Evolutionary conservation across 371 early-diverging fungal genomes (phyloP).

Genomic region (Nematocida minor): DNA sequence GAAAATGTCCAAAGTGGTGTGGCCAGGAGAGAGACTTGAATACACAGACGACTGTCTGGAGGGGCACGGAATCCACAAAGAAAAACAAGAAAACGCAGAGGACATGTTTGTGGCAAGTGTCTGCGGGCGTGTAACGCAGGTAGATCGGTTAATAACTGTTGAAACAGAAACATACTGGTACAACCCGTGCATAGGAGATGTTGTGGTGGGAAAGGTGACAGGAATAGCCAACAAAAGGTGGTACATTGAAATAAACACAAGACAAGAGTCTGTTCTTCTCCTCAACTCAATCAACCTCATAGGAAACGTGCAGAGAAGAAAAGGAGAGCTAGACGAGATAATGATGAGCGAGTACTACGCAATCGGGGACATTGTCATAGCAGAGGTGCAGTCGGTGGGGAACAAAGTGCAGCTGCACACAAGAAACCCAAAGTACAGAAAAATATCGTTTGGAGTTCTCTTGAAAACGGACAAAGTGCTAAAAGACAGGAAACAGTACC

Average conservation of each 20-base stretch:
- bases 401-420: conserved; percentile 85
- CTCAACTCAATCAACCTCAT: conserved; percentile 88
- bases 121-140: conserved; percentile 80
- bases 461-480: conserved; percentile 37
- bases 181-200: conserved; percentile 88
- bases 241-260: conserved; percentile 84
- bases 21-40: conserved; percentile 61
- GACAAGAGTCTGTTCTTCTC: conserved; percentile 77
- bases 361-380: conserved; percentile 87
- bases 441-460: conserved; percentile 66
- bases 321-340: conserved; percentile 90
- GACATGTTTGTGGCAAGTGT: conserved; percentile 70
- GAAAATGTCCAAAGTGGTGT: background rate
- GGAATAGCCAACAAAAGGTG: conserved; percentile 82
- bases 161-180: conserved; percentile 71
- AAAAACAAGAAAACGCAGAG: conserved; percentile 60
- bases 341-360: conserved; percentile 88
- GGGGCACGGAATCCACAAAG: conserved; percentile 86
- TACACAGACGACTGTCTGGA: conserved; percentile 65
- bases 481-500: conserved; percentile 43
- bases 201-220: conserved; percentile 87
- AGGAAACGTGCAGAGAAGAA: conserved; percentile 88
- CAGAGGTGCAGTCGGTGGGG: conserved; percentile 85
- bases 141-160: conserved; percentile 87
- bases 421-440: conserved; percentile 85